Evolutionary conservation across 768 basidiomycete species (phyloP), one percentile per base, ranked within the genome.

Genomic region (Russula lepida): DNA sequence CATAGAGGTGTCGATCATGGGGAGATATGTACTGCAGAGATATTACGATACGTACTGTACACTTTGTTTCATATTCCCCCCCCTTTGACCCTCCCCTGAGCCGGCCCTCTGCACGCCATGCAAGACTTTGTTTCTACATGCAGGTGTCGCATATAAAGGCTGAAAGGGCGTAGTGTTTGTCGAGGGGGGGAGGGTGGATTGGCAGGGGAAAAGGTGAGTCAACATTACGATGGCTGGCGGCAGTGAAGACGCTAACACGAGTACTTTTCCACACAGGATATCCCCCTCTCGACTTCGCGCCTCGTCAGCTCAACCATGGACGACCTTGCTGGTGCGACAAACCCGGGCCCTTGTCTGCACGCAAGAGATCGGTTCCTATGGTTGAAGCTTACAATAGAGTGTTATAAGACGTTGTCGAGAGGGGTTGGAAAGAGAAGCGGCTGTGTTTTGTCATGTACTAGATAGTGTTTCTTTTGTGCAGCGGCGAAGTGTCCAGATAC

Each of bases 401-500:
- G 53, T 37, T 4, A 15, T 17, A 41, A n/a, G n/a, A n/a, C 6
- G 21, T 35, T 3, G 32, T 35, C 46, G 19, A n/a, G n/a, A n/a
- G n/a, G n/a, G n/a, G 56, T 49, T 5, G 56, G 53, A 54, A 54
- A 43, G 8, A 30, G 6, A 21, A 28, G 25, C 1, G 27, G 21
- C 4, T n/a, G 37, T 32, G 6, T 6, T 6, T 58, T 25, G 2
- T 7, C 17, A 28, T n/a, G 3, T 28, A 5, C 35, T 43, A 48
- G 17, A 33, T 35, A 35, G 35, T 35, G n/a, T n/a, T n/a, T n/a
- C n/a, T n/a, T 12, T 55, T 13, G 44, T 15, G 9, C n/a, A 6
- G 49, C 48, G 30, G 60, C 60, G 60, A 61, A n/a, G 60, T 19
- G 41, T 56, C 41, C 15, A 61, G 60, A 61, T 44, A 21, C 13